Evolutionary conservation across 2,329 filamentous ascomycete species (phyloP), one percentile per base, ranked within the genome.

Genomic region (Didymella exigua): DNA sequence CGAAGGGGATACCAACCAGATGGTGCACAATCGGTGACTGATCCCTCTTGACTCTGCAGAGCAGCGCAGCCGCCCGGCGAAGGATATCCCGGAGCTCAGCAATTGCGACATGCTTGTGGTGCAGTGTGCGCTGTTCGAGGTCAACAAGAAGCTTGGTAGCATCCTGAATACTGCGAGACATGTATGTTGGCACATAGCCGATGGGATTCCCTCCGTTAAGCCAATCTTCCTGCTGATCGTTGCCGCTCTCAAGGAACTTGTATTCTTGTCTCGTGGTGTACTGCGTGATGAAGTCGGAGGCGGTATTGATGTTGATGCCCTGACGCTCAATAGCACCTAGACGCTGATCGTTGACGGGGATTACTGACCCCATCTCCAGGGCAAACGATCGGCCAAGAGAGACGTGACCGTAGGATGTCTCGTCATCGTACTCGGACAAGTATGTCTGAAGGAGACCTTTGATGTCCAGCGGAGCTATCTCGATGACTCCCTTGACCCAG

Each of bases 191-290:
- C 45, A 49, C 53, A 6, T 64, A 55, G 5, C 41, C 58, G 5
- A 59, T 48, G 14, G 54, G n/a, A 7, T 64, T 62, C 10, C 68
- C 41, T 80, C 86, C 69, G 83, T 86, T 64, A 79, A 89, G 77
- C 78, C 89, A 84, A 41, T 75, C 72, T 55, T 83, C 81, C 55
- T 88, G 86, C 57, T 87, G 85, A 54, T 89, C 87, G 1, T 88
- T 86, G 31, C 89, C 78, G 2, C 86, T 84, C 71, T 96, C 91
- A 10, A 91, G 86, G 69, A 93, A 93, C 52, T 93, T 87, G 74
- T 99, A 99, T 70, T 96, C 93, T 72, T 99, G 96, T 31, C 95
- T 89, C 23, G 92, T 96, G 3, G 93, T 98, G 73, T 99, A 99
- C 70, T 99, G 93, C 1, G 95, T 92, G 70, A 99, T 86, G 67